A percentile compares a stretch with the other conserved stretches of the same genome.
Conservation (phyloP, 106 monocot genomes). For the Allium sativum region DNA sequence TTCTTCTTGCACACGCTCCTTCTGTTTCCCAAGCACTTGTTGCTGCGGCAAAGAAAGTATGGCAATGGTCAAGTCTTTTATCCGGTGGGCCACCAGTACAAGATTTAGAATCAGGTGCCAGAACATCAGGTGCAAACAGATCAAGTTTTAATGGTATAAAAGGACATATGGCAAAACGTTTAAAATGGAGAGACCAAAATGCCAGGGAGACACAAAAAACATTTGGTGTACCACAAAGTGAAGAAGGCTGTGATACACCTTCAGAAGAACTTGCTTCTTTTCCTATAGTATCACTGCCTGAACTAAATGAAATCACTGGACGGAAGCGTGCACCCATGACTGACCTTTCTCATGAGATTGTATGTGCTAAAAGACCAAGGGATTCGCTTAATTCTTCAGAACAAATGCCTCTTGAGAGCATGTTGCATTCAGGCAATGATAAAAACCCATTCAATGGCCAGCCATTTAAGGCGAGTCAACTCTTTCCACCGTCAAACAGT, state of each 20-base stretch:
- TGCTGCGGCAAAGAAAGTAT: slow-evolving; percentile 36
- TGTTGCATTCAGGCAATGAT: too few species aligned
- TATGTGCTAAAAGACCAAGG: slow-evolving; percentile 6
- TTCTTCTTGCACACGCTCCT: slow-evolving; percentile 53
- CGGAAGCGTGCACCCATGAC: neutral
- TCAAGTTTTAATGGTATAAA: neutral
- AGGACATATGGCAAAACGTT: too few species aligned
- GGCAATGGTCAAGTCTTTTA: slow-evolving; percentile 49
- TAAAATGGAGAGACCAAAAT: neutral
- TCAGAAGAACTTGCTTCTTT: slow-evolving; percentile 1
- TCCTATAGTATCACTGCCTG: slow-evolving; percentile 2
- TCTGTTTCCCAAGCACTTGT: slow-evolving; percentile 59
- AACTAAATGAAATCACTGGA: neutral
- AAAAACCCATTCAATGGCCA: too few species aligned
- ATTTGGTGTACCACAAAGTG: slow-evolving; percentile 13
- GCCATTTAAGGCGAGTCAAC: too few species aligned
- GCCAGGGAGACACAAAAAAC: slow-evolving; percentile 9
- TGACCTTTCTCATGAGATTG: neutral
- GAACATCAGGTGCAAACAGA: neutral
- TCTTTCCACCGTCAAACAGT: slow-evolving; percentile 14
- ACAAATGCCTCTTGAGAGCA: neutral
- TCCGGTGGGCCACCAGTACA: slow-evolving; percentile 33
- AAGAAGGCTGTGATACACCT: slow-evolving; percentile 1
- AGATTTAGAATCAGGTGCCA: slow-evolving; percentile 2
- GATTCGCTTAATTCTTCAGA: neutral